Conservation (phyloP, 2,329 filamentous ascomycete species). For the Proliferodiscus dingleyae region DNA sequence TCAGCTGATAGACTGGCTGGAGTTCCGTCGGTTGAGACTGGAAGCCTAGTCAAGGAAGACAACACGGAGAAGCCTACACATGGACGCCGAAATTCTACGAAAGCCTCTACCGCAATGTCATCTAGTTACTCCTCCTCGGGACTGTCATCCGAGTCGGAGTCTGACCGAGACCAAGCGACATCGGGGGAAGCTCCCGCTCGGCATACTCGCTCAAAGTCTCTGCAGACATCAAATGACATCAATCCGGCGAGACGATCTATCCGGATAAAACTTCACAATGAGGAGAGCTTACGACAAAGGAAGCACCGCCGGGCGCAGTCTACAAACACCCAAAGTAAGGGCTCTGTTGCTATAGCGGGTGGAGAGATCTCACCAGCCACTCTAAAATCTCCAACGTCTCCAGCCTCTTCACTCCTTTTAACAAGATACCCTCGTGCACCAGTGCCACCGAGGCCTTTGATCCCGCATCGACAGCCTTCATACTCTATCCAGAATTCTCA, state of each 20-base stretch:
- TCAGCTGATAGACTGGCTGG: constrained; percentile 31
- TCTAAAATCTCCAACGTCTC: constrained; percentile 90
- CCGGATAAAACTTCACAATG: constrained; percentile 81
- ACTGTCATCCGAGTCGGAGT: constrained; percentile 60
- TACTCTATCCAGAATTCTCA: constrained; percentile 59
- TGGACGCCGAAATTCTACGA: constrained; percentile 15
- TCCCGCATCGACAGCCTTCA: constrained; percentile 84
- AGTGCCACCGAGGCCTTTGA: constrained; percentile 80
- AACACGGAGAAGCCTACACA: constrained; percentile 15
- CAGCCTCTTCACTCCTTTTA: constrained; percentile 60
- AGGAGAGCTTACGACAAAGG: constrained; percentile 68
- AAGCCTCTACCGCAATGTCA: constrained; percentile 14
- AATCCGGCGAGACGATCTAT: constrained; percentile 73
- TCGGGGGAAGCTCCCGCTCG: constrained; percentile 29
- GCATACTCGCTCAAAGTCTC: constrained; percentile 61
- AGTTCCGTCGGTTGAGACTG: constrained; percentile 23
- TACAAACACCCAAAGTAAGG: constrained; percentile 38
- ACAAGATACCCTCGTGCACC: constrained; percentile 90
- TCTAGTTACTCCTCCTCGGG: constrained; percentile 52
- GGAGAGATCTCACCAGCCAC: constrained; percentile 61
- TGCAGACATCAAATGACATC: constrained; percentile 56
- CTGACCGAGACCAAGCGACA: constrained; percentile 42
- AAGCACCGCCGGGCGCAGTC: constrained; percentile 62
- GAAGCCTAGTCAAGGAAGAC: constrained; percentile 7
- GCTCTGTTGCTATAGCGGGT: constrained; percentile 30